phyloP scores from a whole-genome alignment of 441 rosid genomes.

The Erodium trifolium region DNA sequence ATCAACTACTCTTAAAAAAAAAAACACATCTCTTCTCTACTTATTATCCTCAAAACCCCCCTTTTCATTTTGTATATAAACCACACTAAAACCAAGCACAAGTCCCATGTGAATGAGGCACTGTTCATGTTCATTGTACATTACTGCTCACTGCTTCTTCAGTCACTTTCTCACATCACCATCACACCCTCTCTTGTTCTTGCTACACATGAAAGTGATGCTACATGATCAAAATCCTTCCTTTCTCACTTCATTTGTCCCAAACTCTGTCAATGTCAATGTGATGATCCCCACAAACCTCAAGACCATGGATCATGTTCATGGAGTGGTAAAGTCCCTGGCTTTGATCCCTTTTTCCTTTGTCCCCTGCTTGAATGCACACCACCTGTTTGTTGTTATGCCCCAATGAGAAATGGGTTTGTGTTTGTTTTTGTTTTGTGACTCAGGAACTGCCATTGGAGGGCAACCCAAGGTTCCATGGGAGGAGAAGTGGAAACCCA shows the following conservation, averaged over 20 bases:
- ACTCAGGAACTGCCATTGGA: constrained; percentile 37
- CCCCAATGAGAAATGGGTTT: constrained; percentile 13
- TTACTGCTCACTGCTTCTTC: constrained; percentile 18
- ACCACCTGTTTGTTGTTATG: constrained; percentile 6
- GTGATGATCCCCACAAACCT: constrained; percentile 1
- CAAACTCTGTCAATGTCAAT: neutral
- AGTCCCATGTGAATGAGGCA: neutral
- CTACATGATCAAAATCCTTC: no score
- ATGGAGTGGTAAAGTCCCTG: constrained; percentile 33
- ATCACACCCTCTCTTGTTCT: neutral
- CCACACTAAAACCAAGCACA: neutral
- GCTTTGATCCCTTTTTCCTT: constrained; percentile 16
- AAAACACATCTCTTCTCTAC: no score
- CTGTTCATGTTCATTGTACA: neutral
- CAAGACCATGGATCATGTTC: constrained; percentile 44
- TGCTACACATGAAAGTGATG: neutral
- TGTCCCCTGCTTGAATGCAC: constrained; percentile 3
- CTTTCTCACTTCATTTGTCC: no score
- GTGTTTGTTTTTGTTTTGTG: constrained; percentile 14
- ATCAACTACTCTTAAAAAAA: constrained; percentile 16
- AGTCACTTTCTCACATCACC: constrained; percentile 29
- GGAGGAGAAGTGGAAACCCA: constrained; percentile 42
- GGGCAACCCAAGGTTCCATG: constrained; percentile 30
- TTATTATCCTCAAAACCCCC: no score
- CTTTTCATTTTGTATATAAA: no score